Evolutionary conservation across 139 green algal species (phyloP).

Genomic region (Gonium pectorale): DNA sequence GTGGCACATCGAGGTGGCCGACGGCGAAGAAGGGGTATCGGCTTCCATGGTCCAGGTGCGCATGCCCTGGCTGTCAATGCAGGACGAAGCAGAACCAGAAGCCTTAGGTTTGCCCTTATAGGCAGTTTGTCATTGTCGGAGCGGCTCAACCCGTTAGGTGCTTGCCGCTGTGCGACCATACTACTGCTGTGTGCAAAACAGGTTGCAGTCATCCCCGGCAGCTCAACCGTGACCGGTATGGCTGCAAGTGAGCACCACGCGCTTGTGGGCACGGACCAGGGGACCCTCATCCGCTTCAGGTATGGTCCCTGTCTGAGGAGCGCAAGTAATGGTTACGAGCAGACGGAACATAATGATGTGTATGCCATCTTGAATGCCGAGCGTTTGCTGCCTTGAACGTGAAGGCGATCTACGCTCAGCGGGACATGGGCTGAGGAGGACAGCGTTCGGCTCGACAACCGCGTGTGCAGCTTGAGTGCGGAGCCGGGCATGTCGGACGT

Average conservation of each 20-base stretch:
- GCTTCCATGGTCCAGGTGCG: constrained; percentile 37
- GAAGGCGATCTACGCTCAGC: constrained; percentile 24
- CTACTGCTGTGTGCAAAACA: too few relatives aligned
- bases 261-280: constrained; percentile 28
- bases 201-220: constrained; percentile 27
- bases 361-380: too few relatives aligned
- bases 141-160: too few relatives aligned
- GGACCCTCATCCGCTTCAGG: constrained; percentile 45
- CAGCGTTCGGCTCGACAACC: constrained; percentile 39
- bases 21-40: neutral
- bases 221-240: constrained; percentile 7
- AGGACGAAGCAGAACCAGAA: too few relatives aligned
- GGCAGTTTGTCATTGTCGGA: too few relatives aligned
- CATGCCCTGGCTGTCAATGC: too few relatives aligned
- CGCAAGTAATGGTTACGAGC: too few relatives aligned
- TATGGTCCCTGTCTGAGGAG: neutral
- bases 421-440: constrained; percentile 31
- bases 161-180: too few relatives aligned
- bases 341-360: too few relatives aligned
- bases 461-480: constrained; percentile 29
- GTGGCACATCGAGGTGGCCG: constrained; percentile 44
- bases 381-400: too few relatives aligned
- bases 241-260: neutral
- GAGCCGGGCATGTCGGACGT: constrained; percentile 48
- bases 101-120: too few relatives aligned